A percentile compares a stretch with the other conserved stretches of the same genome.
These are phyloP conservation scores for Dryas octopetala DNA, from an alignment of 306 rosid genomes.

Conservation along the genomic window DNA sequence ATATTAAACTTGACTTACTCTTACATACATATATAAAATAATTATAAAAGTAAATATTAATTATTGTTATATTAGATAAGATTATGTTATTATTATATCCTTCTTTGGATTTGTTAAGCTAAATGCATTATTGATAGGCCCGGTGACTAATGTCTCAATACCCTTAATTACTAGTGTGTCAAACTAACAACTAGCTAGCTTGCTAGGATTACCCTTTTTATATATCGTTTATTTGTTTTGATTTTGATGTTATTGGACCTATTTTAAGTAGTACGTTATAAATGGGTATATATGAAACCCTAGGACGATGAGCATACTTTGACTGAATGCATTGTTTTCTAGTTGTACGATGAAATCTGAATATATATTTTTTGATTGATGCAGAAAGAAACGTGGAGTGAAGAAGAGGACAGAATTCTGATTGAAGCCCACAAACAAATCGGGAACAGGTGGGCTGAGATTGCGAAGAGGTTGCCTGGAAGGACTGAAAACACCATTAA, in stretches of 20 bases:
- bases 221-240: not conserved
- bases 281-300: not conserved
- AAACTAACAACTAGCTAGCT: not conserved
- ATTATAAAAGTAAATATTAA: too few species aligned
- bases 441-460: conserved; percentile 82
- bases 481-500: conserved; percentile 70
- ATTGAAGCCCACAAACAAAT: conserved; percentile 57
- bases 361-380: not conserved
- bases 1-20: too few species aligned
- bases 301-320: not conserved
- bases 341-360: too few species aligned
- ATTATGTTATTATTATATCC: too few species aligned
- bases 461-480: conserved; percentile 54
- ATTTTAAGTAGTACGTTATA: not conserved
- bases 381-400: conserved; percentile 80
- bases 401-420: conserved; percentile 57
- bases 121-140: too few species aligned
- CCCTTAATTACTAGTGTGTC: too few species aligned
- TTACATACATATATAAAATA: too few species aligned
- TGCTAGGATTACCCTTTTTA: not conserved
- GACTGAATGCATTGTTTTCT: not conserved
- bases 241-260: not conserved
- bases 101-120: too few species aligned
- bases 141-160: too few species aligned
- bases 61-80: too few species aligned